Evolutionary conservation across 768 basidiomycete species (phyloP).

Genomic region (Leucocoprinus birnbaumii): DNA sequence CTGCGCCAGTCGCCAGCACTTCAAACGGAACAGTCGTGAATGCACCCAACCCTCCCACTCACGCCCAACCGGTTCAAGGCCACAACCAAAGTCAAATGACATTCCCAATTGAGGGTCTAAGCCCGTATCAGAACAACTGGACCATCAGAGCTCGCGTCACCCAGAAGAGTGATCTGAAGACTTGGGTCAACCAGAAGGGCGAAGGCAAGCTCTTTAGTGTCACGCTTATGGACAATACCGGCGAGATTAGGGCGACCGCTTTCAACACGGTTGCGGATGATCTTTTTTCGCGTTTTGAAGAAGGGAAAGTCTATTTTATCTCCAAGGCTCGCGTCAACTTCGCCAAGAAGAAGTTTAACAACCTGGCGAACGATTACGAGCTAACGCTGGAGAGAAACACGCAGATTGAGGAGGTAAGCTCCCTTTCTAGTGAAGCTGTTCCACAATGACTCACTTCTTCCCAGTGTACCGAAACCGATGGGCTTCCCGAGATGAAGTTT

Average conservation of each 20-base stretch:
- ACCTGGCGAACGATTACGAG: slow-evolving; percentile 90
- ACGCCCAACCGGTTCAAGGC: no score
- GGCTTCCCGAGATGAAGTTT: slow-evolving; percentile 82
- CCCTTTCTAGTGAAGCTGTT: neutral
- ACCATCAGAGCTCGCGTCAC: slow-evolving; percentile 94
- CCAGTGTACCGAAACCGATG: slow-evolving; percentile 79
- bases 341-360: slow-evolving; percentile 96
- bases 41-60: no score
- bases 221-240: slow-evolving; percentile 92
- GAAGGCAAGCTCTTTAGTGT: slow-evolving; percentile 95
- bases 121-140: slow-evolving; percentile 98
- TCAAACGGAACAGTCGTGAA: neutral
- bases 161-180: slow-evolving; percentile 83
- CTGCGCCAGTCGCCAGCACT: slow-evolving; percentile 9
- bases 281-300: slow-evolving; percentile 81
- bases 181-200: slow-evolving; percentile 86
- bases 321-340: slow-evolving; percentile 91
- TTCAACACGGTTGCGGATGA: slow-evolving; percentile 87
- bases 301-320: slow-evolving; percentile 90
- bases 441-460: slow-evolving; percentile 1
- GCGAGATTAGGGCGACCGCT: slow-evolving; percentile 86
- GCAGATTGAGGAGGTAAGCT: slow-evolving; percentile 76
- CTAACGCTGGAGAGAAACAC: slow-evolving; percentile 82
- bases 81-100: slow-evolving; percentile 20
- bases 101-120: slow-evolving; percentile 90